A percentile compares a stretch with the other conserved stretches of the same genome.
Evolutionary conservation across 495 filamentous ascomycete genomes (phyloP).

Genomic region (Geopyxis carbonaria): DNA sequence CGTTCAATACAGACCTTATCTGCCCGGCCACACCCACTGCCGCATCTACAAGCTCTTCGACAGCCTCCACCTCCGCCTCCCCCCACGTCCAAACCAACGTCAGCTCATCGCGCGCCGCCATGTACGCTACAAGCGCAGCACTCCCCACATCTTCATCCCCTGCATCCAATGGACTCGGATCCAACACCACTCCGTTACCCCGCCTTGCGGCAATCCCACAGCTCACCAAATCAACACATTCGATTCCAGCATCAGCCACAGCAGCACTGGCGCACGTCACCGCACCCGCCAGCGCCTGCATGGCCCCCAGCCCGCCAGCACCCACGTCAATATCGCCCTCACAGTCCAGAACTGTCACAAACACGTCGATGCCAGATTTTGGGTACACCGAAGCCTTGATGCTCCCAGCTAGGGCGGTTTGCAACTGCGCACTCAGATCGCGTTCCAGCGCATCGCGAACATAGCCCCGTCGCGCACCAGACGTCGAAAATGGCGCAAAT

Average conservation of each 20-base stretch:
- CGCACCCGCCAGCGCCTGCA: slow-evolving; percentile 81
- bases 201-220: slow-evolving; percentile 63
- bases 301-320: slow-evolving; percentile 50
- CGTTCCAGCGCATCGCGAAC: slow-evolving; percentile 72
- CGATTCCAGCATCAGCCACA: slow-evolving; percentile 85
- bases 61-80: slow-evolving; percentile 31
- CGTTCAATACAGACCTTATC: slow-evolving; percentile 19
- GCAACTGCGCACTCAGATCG: slow-evolving; percentile 78
- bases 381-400: slow-evolving; percentile 90
- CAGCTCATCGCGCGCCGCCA: slow-evolving; percentile 74
- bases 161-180: slow-evolving; percentile 61
- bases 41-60: slow-evolving; percentile 33
- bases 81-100: slow-evolving; percentile 92
- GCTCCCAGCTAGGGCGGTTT: slow-evolving; percentile 72
- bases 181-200: slow-evolving; percentile 38
- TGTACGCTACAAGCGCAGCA: slow-evolving; percentile 78
- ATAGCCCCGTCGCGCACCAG: slow-evolving; percentile 58
- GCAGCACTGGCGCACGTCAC: slow-evolving; percentile 93
- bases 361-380: slow-evolving; percentile 84
- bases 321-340: slow-evolving; percentile 36
- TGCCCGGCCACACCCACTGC: slow-evolving; percentile 24
- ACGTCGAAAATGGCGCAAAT: slow-evolving; percentile 84
- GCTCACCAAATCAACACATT: slow-evolving; percentile 78
- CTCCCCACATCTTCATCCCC: slow-evolving; percentile 51
- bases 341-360: slow-evolving; percentile 81